Conservation (phyloP, 2,329 filamentous ascomycete species). For the Ophiostoma quercus region DNA sequence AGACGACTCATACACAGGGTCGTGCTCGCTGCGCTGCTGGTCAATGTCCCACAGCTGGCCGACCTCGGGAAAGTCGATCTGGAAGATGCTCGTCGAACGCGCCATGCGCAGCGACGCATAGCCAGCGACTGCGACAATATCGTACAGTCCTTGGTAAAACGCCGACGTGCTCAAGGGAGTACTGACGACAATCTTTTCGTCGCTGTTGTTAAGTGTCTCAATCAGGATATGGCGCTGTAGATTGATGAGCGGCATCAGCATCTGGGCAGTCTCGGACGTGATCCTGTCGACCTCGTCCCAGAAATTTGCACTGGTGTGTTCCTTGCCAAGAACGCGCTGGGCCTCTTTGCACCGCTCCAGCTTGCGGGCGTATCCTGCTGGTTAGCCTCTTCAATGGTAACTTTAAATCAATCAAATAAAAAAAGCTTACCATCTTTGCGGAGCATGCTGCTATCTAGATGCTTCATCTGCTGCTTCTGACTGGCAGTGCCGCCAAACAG, state of each 20-base stretch:
- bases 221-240: conserved; percentile 28
- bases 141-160: conserved; percentile 34
- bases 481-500: conserved; percentile 38
- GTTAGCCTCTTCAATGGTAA: background rate
- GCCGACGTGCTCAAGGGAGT: background rate
- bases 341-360: conserved; percentile 33
- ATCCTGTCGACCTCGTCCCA: conserved; percentile 38
- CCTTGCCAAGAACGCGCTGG: conserved; percentile 29
- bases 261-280: conserved; percentile 32
- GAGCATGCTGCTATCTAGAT: conserved; percentile 33
- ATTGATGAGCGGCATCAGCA: conserved; percentile 38
- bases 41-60: conserved; percentile 26
- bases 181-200: background rate
- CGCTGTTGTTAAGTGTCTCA: background rate
- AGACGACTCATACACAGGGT: conserved; percentile 21
- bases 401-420: too few relatives aligned
- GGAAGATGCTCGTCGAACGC: conserved; percentile 33
- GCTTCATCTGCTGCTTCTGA: conserved; percentile 31
- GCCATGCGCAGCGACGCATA: conserved; percentile 34
- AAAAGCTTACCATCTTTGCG: conserved; percentile 33
- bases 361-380: conserved; percentile 37
- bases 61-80: conserved; percentile 29
- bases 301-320: conserved; percentile 34
- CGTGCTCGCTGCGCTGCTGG: background rate
- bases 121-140: conserved; percentile 33